Percentiles rank a stretch among this genome's conserved stretches.
phyloP scores from a whole-genome alignment of 441 rosid genomes.

The Hura crepitans region DNA sequence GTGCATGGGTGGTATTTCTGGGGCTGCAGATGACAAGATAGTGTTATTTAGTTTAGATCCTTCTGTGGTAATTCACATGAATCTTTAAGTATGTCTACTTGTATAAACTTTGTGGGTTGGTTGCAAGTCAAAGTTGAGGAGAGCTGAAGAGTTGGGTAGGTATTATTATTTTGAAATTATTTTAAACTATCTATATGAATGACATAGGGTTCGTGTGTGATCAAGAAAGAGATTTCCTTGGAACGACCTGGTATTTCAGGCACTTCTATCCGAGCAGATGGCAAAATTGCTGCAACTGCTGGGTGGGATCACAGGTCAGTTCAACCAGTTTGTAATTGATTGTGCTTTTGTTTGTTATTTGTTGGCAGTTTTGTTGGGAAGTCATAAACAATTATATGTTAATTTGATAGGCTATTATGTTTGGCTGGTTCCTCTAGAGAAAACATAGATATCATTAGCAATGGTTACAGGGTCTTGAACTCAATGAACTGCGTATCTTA shows the following conservation, averaged over 20 bases:
- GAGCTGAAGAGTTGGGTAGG: neutral
- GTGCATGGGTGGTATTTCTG: constrained; percentile 81
- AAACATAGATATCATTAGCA: neutral
- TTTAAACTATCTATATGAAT: constrained; percentile 13
- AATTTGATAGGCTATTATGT: neutral
- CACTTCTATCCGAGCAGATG: constrained; percentile 63
- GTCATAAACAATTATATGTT: neutral
- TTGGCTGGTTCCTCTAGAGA: neutral
- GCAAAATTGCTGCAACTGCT: constrained; percentile 83
- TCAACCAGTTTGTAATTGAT: neutral
- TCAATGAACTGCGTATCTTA: neutral
- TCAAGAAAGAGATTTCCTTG: constrained; percentile 64
- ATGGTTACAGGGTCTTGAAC: neutral
- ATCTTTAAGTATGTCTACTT: constrained; percentile 3
- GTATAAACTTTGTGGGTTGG: neutral
- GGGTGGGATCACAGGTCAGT: constrained; percentile 86
- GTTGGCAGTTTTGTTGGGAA: neutral
- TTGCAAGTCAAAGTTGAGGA: neutral
- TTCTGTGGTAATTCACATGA: constrained; percentile 44
- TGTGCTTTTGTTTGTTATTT: neutral
- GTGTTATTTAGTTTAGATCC: constrained; percentile 60
- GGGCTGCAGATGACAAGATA: constrained; percentile 79
- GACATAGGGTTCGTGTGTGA: constrained; percentile 60
- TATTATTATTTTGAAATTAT: neutral
- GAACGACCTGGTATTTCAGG: constrained; percentile 80